phyloP scores from a whole-genome alignment of 169 alveolate genomes.

The Eimeria sp. region DNA sequence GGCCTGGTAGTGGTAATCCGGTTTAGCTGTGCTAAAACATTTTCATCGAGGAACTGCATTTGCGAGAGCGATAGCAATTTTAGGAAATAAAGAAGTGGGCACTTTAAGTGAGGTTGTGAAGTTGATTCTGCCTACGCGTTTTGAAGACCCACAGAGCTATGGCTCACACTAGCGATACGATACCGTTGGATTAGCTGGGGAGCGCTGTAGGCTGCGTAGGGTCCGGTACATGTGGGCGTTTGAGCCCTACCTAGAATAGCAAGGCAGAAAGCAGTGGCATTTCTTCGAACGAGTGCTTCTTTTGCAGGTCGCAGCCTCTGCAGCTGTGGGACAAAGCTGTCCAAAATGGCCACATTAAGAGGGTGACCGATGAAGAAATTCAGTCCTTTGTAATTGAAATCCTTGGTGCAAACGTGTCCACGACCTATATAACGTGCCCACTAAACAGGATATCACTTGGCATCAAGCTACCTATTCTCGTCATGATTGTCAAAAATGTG shows the following conservation, averaged over 20 bases:
- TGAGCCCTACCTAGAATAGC: not conserved
- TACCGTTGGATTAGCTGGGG: not conserved
- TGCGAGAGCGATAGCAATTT: not conserved
- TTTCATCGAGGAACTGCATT: not conserved
- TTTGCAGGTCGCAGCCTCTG: slow-evolving; percentile 91
- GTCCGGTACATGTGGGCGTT: not conserved
- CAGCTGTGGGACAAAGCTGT: slow-evolving; percentile 97
- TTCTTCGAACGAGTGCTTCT: not conserved
- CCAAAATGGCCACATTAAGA: slow-evolving; percentile 97
- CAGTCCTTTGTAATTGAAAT: slow-evolving; percentile 90
- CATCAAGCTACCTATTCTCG: slow-evolving; percentile 97
- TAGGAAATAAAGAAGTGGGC: not conserved
- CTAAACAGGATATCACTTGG: slow-evolving; percentile 95
- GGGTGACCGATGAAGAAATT: slow-evolving; percentile 97
- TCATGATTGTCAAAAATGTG: slow-evolving; percentile 97
- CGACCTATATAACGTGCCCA: slow-evolving; percentile 96
- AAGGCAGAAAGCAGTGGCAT: not conserved
- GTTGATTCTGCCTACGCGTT: not conserved
- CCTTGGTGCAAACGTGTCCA: slow-evolving; percentile 94
- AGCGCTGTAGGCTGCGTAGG: not conserved
- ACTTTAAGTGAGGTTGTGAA: not conserved
- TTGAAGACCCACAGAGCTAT: not conserved
- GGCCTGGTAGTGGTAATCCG: not conserved
- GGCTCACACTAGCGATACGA: not conserved
- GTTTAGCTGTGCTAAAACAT: not conserved